phyloP scores from a whole-genome alignment of 2,329 filamentous ascomycete genomes.

The Annulohypoxylon truncatum region DNA sequence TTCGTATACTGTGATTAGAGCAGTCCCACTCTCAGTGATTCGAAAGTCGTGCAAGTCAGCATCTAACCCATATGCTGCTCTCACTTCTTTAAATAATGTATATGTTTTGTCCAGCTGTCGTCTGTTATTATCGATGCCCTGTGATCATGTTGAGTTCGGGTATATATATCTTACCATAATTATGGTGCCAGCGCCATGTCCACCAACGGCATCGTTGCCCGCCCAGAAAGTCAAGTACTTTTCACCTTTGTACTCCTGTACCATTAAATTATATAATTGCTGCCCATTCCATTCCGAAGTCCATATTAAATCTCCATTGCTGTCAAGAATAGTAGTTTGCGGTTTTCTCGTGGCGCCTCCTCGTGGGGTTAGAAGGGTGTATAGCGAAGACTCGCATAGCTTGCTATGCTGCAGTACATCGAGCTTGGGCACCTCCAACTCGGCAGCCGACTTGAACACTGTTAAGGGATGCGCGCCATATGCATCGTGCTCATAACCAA shows the following conservation, averaged over 20 bases:
- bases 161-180: conserved; percentile 57
- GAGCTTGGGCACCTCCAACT: conserved; percentile 51
- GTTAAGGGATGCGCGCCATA: conserved; percentile 53
- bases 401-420: conserved; percentile 47
- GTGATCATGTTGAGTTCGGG: background rate
- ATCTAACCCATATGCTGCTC: conserved; percentile 52
- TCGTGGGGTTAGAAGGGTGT: conserved; percentile 55
- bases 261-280: conserved; percentile 58
- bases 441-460: conserved; percentile 49
- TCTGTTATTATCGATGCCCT: conserved; percentile 5
- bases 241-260: conserved; percentile 57
- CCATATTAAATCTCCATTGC: conserved; percentile 59
- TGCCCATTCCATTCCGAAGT: conserved; percentile 51
- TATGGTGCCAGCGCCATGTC: conserved; percentile 59
- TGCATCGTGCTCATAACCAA: conserved; percentile 49
- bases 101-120: conserved; percentile 45
- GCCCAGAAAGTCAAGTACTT: conserved; percentile 62
- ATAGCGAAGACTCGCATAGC: conserved; percentile 54
- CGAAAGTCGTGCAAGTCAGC: conserved; percentile 56
- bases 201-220: conserved; percentile 59
- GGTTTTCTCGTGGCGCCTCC: conserved; percentile 51
- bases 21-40: conserved; percentile 53
- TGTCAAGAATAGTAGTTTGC: conserved; percentile 59
- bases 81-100: conserved; percentile 52
- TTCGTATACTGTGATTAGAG: conserved; percentile 54